These are phyloP conservation scores for Cyanidioschyzon merolae DNA, from an alignment of 23 red algal genomes.

Conservation along the genomic window DNA sequence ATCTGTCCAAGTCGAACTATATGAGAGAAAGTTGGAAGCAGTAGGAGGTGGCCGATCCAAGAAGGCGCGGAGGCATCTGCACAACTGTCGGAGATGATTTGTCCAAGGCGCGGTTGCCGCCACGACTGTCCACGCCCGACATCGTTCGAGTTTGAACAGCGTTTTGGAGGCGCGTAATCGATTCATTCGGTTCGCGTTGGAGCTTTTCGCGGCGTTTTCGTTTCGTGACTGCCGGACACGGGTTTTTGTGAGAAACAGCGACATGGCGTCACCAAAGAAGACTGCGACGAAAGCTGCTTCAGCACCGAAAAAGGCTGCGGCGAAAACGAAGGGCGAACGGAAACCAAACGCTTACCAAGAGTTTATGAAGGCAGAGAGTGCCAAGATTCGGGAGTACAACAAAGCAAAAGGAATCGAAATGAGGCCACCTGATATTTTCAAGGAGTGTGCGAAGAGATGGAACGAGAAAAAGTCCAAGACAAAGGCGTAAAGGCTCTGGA, in stretches of 20 bases:
- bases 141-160: too few relatives aligned
- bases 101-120: too few relatives aligned
- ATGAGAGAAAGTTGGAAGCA: too few relatives aligned
- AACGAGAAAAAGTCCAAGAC: constrained; percentile 12
- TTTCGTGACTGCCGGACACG: too few relatives aligned
- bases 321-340: constrained; percentile 9
- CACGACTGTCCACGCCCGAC: too few relatives aligned
- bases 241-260: not conserved
- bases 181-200: too few relatives aligned
- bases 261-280: constrained; percentile 6
- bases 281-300: not conserved
- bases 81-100: too few relatives aligned
- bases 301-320: constrained; percentile 12
- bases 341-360: constrained; percentile 15
- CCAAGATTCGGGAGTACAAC: constrained; percentile 16
- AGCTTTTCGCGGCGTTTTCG: too few relatives aligned
- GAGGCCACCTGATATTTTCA: constrained; percentile 10
- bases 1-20: too few relatives aligned
- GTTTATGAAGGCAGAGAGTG: constrained; percentile 17
- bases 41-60: too few relatives aligned
- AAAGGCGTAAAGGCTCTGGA: constrained; percentile 5
- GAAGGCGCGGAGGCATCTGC: too few relatives aligned
- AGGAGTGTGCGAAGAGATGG: constrained; percentile 16
- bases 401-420: constrained; percentile 16
- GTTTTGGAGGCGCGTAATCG: too few relatives aligned